phyloP scores from a whole-genome alignment of 2,329 filamentous ascomycete species.

The Chalaropsis thielavioides region DNA sequence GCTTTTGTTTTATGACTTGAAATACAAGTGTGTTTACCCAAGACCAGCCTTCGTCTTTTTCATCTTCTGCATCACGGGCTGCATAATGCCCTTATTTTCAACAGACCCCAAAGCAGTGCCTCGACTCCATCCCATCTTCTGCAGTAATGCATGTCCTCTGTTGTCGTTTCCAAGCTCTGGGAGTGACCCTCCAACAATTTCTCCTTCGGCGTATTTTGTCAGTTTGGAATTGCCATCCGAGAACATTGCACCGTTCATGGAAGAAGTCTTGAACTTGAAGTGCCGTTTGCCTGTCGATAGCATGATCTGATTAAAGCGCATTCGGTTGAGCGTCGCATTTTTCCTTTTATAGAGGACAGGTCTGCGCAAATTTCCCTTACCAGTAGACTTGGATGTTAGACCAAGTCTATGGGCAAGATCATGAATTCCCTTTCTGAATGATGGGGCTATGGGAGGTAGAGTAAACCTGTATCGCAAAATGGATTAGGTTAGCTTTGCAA shows the following conservation, averaged over 20 bases:
- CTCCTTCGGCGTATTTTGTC: slow-evolving; percentile 46
- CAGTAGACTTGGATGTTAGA: slow-evolving; percentile 72
- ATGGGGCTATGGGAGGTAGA: slow-evolving; percentile 72
- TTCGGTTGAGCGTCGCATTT: not conserved
- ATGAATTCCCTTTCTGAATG: slow-evolving; percentile 64
- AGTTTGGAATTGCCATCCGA: slow-evolving; percentile 19
- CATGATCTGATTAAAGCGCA: not conserved
- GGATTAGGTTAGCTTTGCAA: not conserved
- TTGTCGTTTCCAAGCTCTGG: slow-evolving; percentile 74
- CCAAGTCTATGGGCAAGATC: slow-evolving; percentile 60
- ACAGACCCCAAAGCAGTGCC: slow-evolving; percentile 69
- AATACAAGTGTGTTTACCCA: slow-evolving; percentile 34
- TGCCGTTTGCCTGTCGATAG: slow-evolving; percentile 1
- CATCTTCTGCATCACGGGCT: slow-evolving; percentile 74
- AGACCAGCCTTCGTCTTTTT: slow-evolving; percentile 77
- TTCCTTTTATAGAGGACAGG: slow-evolving; percentile 46
- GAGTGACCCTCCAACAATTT: slow-evolving; percentile 72
- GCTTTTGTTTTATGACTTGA: not conserved
- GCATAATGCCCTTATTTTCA: slow-evolving; percentile 77
- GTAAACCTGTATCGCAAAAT: slow-evolving; percentile 43
- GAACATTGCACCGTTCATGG: not conserved
- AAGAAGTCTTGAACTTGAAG: slow-evolving; percentile 11
- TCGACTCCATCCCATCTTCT: slow-evolving; percentile 93
- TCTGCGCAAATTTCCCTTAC: slow-evolving; percentile 56
- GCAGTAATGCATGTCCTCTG: slow-evolving; percentile 71